phyloP scores from a whole-genome alignment of 2,329 filamentous ascomycete species.

The Purpureocillium lavendulum region DNA sequence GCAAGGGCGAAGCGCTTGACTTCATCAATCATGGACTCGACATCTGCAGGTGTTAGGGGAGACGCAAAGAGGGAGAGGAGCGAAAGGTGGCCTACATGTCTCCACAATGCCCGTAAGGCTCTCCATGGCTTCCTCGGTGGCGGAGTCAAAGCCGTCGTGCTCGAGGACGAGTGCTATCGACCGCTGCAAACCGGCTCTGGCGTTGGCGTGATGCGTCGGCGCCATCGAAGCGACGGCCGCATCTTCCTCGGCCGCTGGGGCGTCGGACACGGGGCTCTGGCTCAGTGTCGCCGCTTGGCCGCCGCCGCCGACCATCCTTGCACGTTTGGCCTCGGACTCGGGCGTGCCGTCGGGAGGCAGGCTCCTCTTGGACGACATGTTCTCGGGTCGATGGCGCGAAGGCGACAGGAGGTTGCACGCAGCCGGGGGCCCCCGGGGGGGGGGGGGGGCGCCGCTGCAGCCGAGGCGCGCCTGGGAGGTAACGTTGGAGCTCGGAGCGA shows the following conservation, averaged over 20 bases:
- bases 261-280: neutral
- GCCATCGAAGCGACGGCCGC: constrained; percentile 12
- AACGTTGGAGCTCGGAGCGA: too few relatives aligned
- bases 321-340: constrained; percentile 21
- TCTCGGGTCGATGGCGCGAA: neutral
- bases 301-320: constrained; percentile 5
- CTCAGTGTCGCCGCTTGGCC: neutral
- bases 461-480: too few relatives aligned
- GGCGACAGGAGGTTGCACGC: too few relatives aligned
- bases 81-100: constrained; percentile 36
- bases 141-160: constrained; percentile 50
- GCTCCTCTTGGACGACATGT: constrained; percentile 29
- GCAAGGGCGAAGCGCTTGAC: constrained; percentile 37
- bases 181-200: constrained; percentile 35
- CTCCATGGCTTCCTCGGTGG: constrained; percentile 49
- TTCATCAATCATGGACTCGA: constrained; percentile 39
- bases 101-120: constrained; percentile 48
- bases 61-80: neutral
- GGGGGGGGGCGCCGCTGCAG: too few relatives aligned
- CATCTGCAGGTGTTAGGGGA: constrained; percentile 25
- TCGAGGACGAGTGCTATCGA: constrained; percentile 47
- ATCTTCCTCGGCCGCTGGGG: constrained; percentile 7
- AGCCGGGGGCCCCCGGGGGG: too few relatives aligned
- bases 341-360: constrained; percentile 19
- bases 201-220: constrained; percentile 23